Percentiles rank a stretch among this genome's conserved stretches.
These are phyloP conservation scores for Vigna hirtella DNA, from an alignment of 306 rosid genomes.

Conservation along the genomic window DNA sequence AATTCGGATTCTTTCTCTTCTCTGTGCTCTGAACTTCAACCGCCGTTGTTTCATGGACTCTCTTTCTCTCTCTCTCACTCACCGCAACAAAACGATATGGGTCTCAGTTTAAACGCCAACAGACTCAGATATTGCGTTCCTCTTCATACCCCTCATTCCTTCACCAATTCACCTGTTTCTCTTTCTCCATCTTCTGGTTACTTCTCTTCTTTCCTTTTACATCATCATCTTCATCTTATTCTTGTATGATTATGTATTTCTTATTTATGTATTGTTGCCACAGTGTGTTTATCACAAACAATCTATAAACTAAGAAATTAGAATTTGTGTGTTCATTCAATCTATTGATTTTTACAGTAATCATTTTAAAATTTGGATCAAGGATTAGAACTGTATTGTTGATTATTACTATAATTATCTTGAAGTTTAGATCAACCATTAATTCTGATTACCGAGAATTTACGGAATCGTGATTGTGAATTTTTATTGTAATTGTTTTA, in stretches of 20 bases:
- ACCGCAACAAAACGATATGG: conserved; percentile 57
- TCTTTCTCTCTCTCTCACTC: conserved; percentile 43
- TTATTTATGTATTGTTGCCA: not conserved
- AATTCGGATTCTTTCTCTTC: not conserved
- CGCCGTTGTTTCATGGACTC: conserved; percentile 60
- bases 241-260: not conserved
- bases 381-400: no score
- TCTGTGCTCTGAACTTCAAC: not conserved
- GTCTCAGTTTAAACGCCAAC: conserved; percentile 60
- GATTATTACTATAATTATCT: no score
- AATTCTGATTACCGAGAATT: no score
- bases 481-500: no score
- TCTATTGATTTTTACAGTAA: no score
- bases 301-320: not conserved
- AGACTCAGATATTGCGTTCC: conserved; percentile 53
- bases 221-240: not conserved
- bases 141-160: conserved; percentile 56
- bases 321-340: no score
- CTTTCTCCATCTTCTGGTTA: conserved; percentile 69
- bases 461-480: no score
- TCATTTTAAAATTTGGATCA: no score
- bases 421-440: no score
- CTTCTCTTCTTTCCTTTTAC: conserved; percentile 30
- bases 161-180: conserved; percentile 52
- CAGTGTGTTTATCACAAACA: not conserved